Conservation (phyloP, 1,284 basidiomycete species). For the Megacollybia platyphylla region DNA sequence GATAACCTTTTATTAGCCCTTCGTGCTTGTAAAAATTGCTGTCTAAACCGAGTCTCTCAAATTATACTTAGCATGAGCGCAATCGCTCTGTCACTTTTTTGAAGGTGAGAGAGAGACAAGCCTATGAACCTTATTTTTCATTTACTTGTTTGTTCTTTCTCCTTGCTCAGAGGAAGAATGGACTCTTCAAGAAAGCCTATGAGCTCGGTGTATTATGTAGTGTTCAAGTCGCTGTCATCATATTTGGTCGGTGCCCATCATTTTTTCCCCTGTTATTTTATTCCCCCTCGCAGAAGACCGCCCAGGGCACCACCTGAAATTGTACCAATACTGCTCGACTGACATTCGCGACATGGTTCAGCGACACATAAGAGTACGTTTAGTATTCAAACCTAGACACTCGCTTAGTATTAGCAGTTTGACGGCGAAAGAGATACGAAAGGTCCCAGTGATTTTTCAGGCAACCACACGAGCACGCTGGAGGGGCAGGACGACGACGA, state of each 20-base stretch:
- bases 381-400: too few species aligned
- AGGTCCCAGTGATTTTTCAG: slow-evolving; percentile 33
- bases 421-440: slow-evolving; percentile 40
- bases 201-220: slow-evolving; percentile 60
- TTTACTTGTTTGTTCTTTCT: slow-evolving; percentile 11
- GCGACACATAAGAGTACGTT: slow-evolving; percentile 31
- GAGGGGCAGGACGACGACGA: slow-evolving; percentile 28
- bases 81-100: slow-evolving; percentile 62
- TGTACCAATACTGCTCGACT: slow-evolving; percentile 46
- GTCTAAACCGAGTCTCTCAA: too few species aligned
- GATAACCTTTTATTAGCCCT: not conserved
- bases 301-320: slow-evolving; percentile 39
- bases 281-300: slow-evolving; percentile 22
- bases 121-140: slow-evolving; percentile 4
- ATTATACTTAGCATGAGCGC: slow-evolving; percentile 39
- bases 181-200: slow-evolving; percentile 64
- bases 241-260: slow-evolving; percentile 32
- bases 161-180: slow-evolving; percentile 42
- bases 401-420: slow-evolving; percentile 19
- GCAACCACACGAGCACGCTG: slow-evolving; percentile 20
- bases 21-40: too few species aligned
- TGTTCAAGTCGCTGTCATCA: slow-evolving; percentile 59
- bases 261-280: slow-evolving; percentile 1
- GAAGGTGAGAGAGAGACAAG: slow-evolving; percentile 26
- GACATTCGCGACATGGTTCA: slow-evolving; percentile 34